Percentiles rank a stretch among this genome's conserved stretches.
Conservation (phyloP, 345 rosid species). For the Murraya koenigii region DNA sequence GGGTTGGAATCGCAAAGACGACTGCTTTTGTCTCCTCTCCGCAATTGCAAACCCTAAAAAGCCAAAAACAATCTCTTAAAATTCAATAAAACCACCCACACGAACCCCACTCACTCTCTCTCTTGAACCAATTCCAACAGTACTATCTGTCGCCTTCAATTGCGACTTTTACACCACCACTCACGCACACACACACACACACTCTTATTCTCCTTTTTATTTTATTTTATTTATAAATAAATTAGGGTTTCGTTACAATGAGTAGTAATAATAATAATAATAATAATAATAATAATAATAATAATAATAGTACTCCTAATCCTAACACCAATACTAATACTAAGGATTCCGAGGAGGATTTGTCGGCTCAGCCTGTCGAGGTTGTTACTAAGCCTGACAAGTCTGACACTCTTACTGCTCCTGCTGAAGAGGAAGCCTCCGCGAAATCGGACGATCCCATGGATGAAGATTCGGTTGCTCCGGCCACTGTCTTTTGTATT, state of each 20-base stretch:
- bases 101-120: conserved; percentile 58
- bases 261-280: too few species aligned
- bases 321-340: neutral
- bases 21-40: conserved; percentile 2
- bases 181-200: neutral
- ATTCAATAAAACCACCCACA: conserved; percentile 11
- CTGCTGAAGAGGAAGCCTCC: conserved; percentile 30
- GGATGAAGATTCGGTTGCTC: conserved; percentile 77
- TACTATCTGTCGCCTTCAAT: conserved; percentile 91
- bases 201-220: conserved; percentile 20
- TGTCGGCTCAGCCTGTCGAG: conserved; percentile 27
- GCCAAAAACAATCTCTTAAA: conserved; percentile 19
- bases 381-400: conserved; percentile 15
- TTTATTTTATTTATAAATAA: conserved; percentile 19
- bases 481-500: conserved; percentile 85
- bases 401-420: conserved; percentile 7
- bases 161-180: conserved; percentile 70
- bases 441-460: conserved; percentile 50
- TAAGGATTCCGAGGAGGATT: conserved; percentile 34
- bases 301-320: neutral
- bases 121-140: conserved; percentile 34
- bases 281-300: conserved; percentile 16
- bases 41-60: conserved; percentile 7
- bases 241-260: conserved; percentile 58
- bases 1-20: conserved; percentile 3